Conservation (phyloP, 345 rosid species). For the Bruguiera parviflora region DNA sequence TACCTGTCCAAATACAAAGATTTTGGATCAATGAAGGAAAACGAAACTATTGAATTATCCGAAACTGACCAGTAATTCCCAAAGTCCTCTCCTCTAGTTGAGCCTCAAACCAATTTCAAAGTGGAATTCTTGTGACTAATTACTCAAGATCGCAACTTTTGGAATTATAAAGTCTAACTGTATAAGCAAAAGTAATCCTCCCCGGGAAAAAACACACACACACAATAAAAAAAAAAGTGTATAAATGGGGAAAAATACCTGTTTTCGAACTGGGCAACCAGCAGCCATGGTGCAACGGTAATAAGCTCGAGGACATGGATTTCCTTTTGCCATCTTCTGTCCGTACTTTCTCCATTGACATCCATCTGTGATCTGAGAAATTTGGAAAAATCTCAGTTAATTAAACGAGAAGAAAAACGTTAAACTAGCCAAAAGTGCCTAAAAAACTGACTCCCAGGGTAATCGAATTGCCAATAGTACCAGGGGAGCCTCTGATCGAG, state of each 20-base stretch:
- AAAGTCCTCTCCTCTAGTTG: too few relatives aligned
- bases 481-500: constrained; percentile 49
- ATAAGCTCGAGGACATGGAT: constrained; percentile 78
- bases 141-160: too few relatives aligned
- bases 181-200: too few relatives aligned
- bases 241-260: constrained; percentile 26
- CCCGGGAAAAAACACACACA: too few relatives aligned
- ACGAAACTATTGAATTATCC: background rate
- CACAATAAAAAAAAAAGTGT: background rate
- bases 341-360: constrained; percentile 82
- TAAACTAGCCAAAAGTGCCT: too few relatives aligned
- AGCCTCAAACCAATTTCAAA: too few relatives aligned
- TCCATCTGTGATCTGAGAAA: constrained; percentile 55
- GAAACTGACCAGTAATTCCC: too few relatives aligned
- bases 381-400: background rate
- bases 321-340: constrained; percentile 78
- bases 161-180: too few relatives aligned
- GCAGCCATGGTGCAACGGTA: constrained; percentile 80
- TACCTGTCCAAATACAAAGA: constrained; percentile 39
- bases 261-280: constrained; percentile 79
- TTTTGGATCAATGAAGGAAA: background rate
- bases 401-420: too few relatives aligned
- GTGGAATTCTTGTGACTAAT: too few relatives aligned
- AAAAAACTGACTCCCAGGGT: background rate
- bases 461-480: constrained; percentile 3